Evolutionary conservation across 805 yeast species (phyloP), one percentile per base, ranked within the genome.

Genomic region (Candida coleopterorum): DNA sequence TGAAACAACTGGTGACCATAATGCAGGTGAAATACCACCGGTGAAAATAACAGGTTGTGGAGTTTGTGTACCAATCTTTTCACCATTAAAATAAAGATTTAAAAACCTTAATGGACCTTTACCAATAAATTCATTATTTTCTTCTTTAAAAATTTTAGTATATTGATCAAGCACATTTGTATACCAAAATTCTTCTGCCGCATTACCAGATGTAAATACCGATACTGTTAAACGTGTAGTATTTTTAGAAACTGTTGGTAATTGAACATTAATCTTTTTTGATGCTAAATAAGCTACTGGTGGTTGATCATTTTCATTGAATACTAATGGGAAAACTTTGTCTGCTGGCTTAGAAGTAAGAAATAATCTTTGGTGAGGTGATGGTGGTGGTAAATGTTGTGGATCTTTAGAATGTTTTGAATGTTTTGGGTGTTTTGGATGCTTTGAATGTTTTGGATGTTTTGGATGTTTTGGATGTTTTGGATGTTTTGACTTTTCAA

Each of bases 101-200:
- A 85, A 65, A 18, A 77, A 64, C 39, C 96, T 71, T 32, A 79
- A 66, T 1, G 95, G 89, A 0, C 93, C 93, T 52, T 78, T 81
- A 6, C 84, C 84, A 9, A 57, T 50, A 12, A 74, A 62, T 4
- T 48, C 49, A 32, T 64, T 70, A 2, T 74, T 72, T 16, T 59
- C 48, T 2, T 49, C 43, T 2, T 46, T 50, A 43, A 75, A 77
- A n/a, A 49, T 48, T 27, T 63, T 52, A n/a, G 54, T 58, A 44
- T 57, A 69, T 31, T 62, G 52, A 46, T 78, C 84, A 29, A 81
- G 41, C 9, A 68, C 62, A 45, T 84, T 81, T 3, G 78, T 58
- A 56, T 80, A 87, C 94, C 94, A 86, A 49, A 84, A 83, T 54
- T 87, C 95, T 57, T 86, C 96, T 24, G 72, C 77, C 3, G 80